Evolutionary conservation across 129 eudicot genomes (phyloP), one percentile per base, ranked within the genome.

Genomic region (Chrysanthemum seticuspe): DNA sequence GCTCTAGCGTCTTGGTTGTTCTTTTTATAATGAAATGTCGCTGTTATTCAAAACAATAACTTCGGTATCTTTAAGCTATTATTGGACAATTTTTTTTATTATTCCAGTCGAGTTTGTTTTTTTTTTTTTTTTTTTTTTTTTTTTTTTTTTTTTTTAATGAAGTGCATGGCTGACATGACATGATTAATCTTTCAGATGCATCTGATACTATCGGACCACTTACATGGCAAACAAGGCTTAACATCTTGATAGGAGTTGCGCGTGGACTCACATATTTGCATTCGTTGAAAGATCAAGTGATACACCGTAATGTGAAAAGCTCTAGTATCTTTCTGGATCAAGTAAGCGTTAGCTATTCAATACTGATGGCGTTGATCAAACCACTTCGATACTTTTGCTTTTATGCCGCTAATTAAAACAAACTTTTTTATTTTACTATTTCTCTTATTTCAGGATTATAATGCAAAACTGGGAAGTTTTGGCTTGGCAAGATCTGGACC

Each of bases 181-280:
- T 31, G 36, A 31, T 31, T 31, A 1, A 40, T n/a, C 60, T 59
- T 62, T 7, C 51, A 54, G 15, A 34, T n/a, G 47, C 54, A 45
- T n/a, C 70, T 10, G 76, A 69, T 74, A 16, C 57, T 50, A 57
- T 18, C 11, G 47, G 68, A 15, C 80, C 68, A 74, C 80, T 80
- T 18, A 59, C 84, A 13, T 80, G 84, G 84, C 23, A n/a, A 18
- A 74, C 23, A 55, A 72, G 79, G 29, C 64, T 80, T 27, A 55
- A 3, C 13, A 80, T 80, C 70, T 14, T 76, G 74, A 62, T 63
- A 47, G 77, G 76, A 70, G 77, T 63, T 3, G 77, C 65, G 9
- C 70, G 73, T 36, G 85, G 81, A 60, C 84, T 76, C 23, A 25
- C 57, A 8, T 80, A 70, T 58, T 21, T 75, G 65, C 80, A 75